Evolutionary conservation across 2,329 filamentous ascomycete genomes (phyloP).

Genomic region (Cytospora paraplurivora): DNA sequence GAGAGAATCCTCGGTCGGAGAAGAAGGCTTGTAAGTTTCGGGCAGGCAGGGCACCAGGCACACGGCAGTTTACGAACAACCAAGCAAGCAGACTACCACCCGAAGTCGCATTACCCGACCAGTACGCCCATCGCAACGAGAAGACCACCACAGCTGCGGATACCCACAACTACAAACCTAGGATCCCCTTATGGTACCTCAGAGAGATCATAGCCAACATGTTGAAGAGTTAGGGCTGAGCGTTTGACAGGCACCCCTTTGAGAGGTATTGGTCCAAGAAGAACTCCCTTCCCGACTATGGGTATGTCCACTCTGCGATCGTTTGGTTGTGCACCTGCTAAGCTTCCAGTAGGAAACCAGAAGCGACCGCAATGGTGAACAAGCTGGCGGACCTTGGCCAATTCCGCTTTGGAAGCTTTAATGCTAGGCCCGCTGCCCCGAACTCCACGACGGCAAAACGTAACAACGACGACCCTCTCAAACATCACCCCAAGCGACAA

Average conservation of each 20-base stretch:
- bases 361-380: constrained; percentile 19
- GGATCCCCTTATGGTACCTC: constrained; percentile 17
- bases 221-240: constrained; percentile 14
- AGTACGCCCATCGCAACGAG: neutral
- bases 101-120: constrained; percentile 1
- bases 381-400: neutral
- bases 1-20: neutral
- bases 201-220: neutral
- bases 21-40: neutral
- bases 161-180: neutral
- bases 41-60: neutral
- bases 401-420: constrained; percentile 4
- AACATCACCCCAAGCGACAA: constrained; percentile 18
- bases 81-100: neutral
- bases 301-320: constrained; percentile 34
- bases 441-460: constrained; percentile 15
- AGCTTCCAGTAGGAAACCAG: constrained; percentile 19
- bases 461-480: neutral
- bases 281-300: constrained; percentile 47
- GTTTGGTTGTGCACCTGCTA: constrained; percentile 16
- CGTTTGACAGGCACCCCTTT: constrained; percentile 23
- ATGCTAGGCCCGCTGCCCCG: neutral
- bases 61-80: neutral
- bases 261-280: constrained; percentile 40
- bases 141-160: neutral